Base-by-base conservation (phyloP, 805 yeast species). In the Barnettozyma siamensis region DNA sequence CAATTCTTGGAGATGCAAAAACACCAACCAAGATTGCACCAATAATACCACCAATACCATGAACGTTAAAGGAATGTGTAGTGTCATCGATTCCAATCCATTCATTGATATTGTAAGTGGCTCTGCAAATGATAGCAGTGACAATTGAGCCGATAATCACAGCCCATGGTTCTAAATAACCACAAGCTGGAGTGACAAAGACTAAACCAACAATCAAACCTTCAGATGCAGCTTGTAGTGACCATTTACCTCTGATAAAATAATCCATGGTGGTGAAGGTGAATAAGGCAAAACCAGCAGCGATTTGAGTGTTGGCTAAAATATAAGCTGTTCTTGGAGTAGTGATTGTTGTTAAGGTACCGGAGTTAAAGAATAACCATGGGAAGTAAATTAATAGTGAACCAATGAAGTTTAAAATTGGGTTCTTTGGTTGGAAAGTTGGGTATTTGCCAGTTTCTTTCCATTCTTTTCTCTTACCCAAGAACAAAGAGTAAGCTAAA, bases 111-210 rank as follows among this genome's bases (percentile, higher is more conserved):
- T 87, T 80, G 38, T 96, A 89, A 36, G 95, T 71, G 54, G 82
- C 80, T 67, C 91, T 89, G 72, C 98, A 91, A 24, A 81, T 76
- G 12, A 80, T 59, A 16, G 95, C 95, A 1, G 96, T 70, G 8
- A 77, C 72, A 21, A 86, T 69, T 2, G 97, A 95, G 47, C 88
- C 78, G 19, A 88, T 72, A 7, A 86, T 83, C 7, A 95, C 81
- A 1, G 89, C 96, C 88, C 96, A 93, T 37, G 89, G 70, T 3
- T 96, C 93, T 44, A 91, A 83, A 57, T 78, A 73, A 15, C 98
- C 98, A 31, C 94, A 83, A 16, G 95, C 78, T 17, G 99, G 98
- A 1, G 99, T 91, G 2, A 96, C 96, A 5, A 97, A 97, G n/a
- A 91, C 98, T 31, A 91, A 73, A 2, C 98, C 99, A 17, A 95